phyloP scores from a whole-genome alignment of 179 eudicot genomes.

The Silene coronaria region DNA sequence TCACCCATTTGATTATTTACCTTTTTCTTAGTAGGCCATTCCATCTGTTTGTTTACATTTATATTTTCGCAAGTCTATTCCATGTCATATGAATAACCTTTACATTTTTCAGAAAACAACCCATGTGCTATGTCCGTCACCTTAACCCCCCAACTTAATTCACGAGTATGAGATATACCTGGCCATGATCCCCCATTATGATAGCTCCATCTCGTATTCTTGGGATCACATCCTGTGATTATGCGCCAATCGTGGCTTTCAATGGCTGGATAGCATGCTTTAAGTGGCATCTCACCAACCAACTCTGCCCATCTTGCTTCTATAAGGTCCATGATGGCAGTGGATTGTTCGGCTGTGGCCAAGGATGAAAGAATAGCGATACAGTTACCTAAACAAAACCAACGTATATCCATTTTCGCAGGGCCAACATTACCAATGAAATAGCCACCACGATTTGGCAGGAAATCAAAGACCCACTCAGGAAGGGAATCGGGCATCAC shows the following conservation, averaged over 20 bases:
- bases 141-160: no score
- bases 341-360: slow-evolving; percentile 67
- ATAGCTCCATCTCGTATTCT: slow-evolving; percentile 92
- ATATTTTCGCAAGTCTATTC: no score
- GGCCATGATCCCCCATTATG: slow-evolving; percentile 98
- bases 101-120: no score
- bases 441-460: slow-evolving; percentile 82
- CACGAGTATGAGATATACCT: slow-evolving; percentile 34
- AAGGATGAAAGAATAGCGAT: slow-evolving; percentile 75
- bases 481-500: slow-evolving; percentile 91
- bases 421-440: slow-evolving; percentile 89
- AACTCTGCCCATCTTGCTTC: slow-evolving; percentile 82
- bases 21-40: no score
- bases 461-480: slow-evolving; percentile 87
- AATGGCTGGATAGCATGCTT: slow-evolving; percentile 70
- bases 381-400: slow-evolving; percentile 88
- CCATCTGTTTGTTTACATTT: no score
- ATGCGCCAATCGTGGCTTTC: slow-evolving; percentile 88
- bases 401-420: slow-evolving; percentile 81
- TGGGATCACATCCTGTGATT: slow-evolving; percentile 81
- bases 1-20: no score
- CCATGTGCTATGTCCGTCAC: no score
- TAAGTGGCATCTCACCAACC: slow-evolving; percentile 85
- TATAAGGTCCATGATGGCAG: slow-evolving; percentile 85
- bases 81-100: no score